A percentile compares a stretch with the other conserved stretches of the same genome.
Conservation (phyloP, 306 rosid genomes). For the Vicia sativa region DNA sequence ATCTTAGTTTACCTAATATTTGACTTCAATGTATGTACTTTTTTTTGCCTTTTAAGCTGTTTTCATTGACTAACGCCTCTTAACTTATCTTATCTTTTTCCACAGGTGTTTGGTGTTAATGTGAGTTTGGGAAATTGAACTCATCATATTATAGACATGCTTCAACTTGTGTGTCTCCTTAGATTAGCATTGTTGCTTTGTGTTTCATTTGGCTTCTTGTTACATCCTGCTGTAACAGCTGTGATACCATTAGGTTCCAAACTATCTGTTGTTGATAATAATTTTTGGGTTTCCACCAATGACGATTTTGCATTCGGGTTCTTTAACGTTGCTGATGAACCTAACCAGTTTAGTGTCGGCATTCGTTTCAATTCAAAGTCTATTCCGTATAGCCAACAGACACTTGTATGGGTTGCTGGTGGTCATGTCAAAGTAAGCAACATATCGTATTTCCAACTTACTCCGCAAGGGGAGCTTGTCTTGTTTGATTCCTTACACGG, state of each 20-base stretch:
- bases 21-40: constrained; percentile 21
- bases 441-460: constrained; percentile 62
- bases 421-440: constrained; percentile 57
- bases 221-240: constrained; percentile 46
- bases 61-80: constrained; percentile 21
- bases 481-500: constrained; percentile 59
- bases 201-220: constrained; percentile 47
- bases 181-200: constrained; percentile 46
- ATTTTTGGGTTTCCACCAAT: constrained; percentile 67
- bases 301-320: constrained; percentile 79
- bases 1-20: constrained; percentile 32
- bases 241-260: constrained; percentile 72
- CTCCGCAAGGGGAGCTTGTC: constrained; percentile 58
- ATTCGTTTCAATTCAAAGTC: constrained; percentile 66
- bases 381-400: constrained; percentile 54
- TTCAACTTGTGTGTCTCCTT: constrained; percentile 30
- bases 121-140: constrained; percentile 17
- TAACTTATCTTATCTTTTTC: constrained; percentile 26
- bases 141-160: constrained; percentile 48
- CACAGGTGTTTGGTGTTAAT: constrained; percentile 37
- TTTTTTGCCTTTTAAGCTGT: constrained; percentile 33
- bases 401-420: constrained; percentile 73
- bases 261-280: constrained; percentile 53
- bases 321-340: constrained; percentile 57
- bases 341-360: constrained; percentile 60